phyloP scores from a whole-genome alignment of 345 rosid species.

The Zanthoxylum bungeanum region DNA sequence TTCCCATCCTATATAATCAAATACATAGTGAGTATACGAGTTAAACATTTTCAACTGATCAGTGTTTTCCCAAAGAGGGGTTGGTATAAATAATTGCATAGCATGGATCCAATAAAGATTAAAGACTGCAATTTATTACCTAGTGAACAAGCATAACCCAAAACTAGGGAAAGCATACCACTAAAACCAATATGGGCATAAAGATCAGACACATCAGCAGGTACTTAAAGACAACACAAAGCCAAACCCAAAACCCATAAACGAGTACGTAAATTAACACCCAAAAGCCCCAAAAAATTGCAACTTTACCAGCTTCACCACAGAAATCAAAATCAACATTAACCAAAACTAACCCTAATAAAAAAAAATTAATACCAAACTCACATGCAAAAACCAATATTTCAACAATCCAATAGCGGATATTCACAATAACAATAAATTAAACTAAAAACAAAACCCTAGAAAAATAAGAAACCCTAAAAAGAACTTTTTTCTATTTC shows the following conservation, averaged over 20 bases:
- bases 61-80: too few relatives aligned
- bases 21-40: not conserved
- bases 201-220: not conserved
- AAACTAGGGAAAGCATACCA: not conserved
- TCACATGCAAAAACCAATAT: not conserved
- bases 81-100: not conserved
- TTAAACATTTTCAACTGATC: too few relatives aligned
- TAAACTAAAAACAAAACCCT: not conserved
- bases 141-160: not conserved
- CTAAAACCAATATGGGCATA: not conserved
- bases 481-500: too few relatives aligned
- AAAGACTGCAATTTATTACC: not conserved
- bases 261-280: not conserved
- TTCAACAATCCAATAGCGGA: not conserved
- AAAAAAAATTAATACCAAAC: not conserved
- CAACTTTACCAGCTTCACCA: not conserved
- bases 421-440: not conserved
- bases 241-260: not conserved
- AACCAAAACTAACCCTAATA: not conserved
- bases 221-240: not conserved
- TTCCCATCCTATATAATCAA: slow-evolving; percentile 68
- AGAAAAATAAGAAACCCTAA: not conserved
- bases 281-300: not conserved
- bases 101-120: not conserved
- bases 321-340: not conserved